Conservation (phyloP, 2,329 filamentous ascomycete species). For the Alternaria longipes region DNA sequence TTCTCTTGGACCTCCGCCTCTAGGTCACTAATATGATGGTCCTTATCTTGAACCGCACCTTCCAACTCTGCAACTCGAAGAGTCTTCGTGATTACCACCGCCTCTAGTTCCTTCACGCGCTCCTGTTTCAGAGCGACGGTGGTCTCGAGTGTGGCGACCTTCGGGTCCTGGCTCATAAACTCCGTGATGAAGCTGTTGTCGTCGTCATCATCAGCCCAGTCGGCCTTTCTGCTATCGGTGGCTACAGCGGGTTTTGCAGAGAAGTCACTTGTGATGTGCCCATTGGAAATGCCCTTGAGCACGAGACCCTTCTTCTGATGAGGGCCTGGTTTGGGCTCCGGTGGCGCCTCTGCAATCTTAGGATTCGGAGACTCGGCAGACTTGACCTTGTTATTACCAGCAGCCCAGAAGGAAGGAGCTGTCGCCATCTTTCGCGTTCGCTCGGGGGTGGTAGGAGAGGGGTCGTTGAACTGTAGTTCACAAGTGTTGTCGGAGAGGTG, state of each 20-base stretch:
- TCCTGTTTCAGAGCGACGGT: constrained; percentile 12
- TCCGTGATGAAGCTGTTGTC: constrained; percentile 26
- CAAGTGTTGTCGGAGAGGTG: background rate
- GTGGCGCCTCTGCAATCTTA: background rate
- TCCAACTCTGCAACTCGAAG: constrained; percentile 23
- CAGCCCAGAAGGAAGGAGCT: constrained; percentile 14
- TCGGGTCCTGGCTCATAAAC: background rate
- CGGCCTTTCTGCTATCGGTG: constrained; percentile 10
- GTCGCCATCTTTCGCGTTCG: background rate
- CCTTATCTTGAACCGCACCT: constrained; percentile 10
- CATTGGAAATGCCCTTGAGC: constrained; percentile 13
- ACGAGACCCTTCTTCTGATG: constrained; percentile 14
- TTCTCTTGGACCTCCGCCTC: constrained; percentile 7
- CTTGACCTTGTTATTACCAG: constrained; percentile 10
- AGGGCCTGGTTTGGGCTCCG: background rate
- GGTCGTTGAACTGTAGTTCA: background rate
- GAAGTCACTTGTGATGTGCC: background rate
- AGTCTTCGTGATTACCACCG: constrained; percentile 10
- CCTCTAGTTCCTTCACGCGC: constrained; percentile 26
- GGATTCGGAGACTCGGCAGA: background rate
- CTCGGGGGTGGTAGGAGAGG: background rate
- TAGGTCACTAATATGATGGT: constrained; percentile 13
- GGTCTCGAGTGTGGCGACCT: constrained; percentile 3
- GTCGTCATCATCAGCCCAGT: constrained; percentile 33
- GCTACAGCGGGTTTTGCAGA: background rate